Conservation (phyloP, 805 yeast species). For the Maudiozyma serrabonitensis region DNA sequence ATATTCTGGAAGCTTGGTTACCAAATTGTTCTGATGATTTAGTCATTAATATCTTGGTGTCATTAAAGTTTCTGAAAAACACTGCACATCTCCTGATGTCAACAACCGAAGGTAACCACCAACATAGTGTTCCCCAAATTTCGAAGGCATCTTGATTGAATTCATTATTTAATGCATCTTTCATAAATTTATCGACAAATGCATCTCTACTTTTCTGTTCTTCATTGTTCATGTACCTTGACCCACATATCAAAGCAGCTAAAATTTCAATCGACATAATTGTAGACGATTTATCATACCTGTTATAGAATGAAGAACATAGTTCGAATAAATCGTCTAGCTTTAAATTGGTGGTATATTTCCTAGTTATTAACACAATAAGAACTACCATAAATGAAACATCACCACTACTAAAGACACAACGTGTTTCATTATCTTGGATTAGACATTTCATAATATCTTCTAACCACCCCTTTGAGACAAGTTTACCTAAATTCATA, state of each 20-base stretch:
- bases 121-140: conserved; percentile 68
- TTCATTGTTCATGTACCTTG: conserved; percentile 33
- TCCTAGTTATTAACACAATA: conserved; percentile 41
- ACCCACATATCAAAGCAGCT: conserved; percentile 51
- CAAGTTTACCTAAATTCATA: conserved; percentile 32
- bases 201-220: conserved; percentile 35
- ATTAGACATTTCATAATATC: conserved; percentile 42
- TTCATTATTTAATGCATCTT: conserved; percentile 41
- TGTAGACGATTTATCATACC: conserved; percentile 70
- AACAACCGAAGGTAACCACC: conserved; percentile 61
- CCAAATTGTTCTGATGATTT: conserved; percentile 52
- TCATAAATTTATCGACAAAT: conserved; percentile 37
- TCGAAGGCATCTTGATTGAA: conserved; percentile 64
- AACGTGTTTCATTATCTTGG: conserved; percentile 59
- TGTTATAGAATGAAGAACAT: conserved; percentile 44
- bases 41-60: conserved; percentile 37
- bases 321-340: conserved; percentile 46
- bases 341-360: conserved; percentile 28
- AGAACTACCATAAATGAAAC: conserved; percentile 49
- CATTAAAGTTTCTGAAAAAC: conserved; percentile 37
- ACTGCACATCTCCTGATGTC: conserved; percentile 61
- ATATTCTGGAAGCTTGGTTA: conserved; percentile 46
- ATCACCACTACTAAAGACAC: conserved; percentile 57
- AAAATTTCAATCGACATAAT: conserved; percentile 65
- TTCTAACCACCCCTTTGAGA: conserved; percentile 51